These are phyloP conservation scores for Spiraea crenata DNA, from an alignment of 331 rosid species.

Conservation along the genomic window DNA sequence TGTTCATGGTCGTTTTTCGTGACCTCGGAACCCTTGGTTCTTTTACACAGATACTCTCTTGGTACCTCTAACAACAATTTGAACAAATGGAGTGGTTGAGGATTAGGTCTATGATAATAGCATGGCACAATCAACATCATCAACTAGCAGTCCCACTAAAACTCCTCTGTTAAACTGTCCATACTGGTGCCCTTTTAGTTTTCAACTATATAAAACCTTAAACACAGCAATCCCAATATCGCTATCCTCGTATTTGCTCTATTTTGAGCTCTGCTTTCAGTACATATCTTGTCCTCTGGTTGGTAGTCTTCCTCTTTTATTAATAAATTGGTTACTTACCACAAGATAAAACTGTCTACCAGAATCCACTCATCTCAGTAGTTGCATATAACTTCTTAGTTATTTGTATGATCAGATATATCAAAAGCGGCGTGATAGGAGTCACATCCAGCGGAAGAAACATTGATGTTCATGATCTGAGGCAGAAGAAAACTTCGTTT, in stretches of 20 bases:
- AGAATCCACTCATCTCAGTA: background rate
- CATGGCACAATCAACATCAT: background rate
- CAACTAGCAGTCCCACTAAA: background rate
- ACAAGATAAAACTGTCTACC: background rate
- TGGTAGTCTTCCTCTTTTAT: background rate
- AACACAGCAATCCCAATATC: background rate
- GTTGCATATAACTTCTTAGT: background rate
- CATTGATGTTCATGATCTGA: background rate
- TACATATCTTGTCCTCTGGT: background rate
- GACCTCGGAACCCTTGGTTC: conserved; percentile 7
- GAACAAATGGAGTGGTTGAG: background rate
- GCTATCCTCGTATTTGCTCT: background rate
- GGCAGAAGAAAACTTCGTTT: background rate
- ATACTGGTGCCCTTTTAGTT: background rate
- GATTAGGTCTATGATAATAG: background rate
- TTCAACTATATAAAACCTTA: background rate
- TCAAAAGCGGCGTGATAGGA: background rate
- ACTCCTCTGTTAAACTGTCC: background rate
- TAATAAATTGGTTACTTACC: background rate
- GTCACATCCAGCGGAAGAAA: background rate
- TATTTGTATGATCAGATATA: background rate
- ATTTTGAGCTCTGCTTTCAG: background rate
- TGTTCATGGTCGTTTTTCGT: background rate
- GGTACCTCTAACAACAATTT: background rate
- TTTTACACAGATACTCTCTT: background rate